A percentile compares a stretch with the other conserved stretches of the same genome.
phyloP scores from a whole-genome alignment of 192 early-diverging fungal species.

The Anaeromyces robustus region DNA sequence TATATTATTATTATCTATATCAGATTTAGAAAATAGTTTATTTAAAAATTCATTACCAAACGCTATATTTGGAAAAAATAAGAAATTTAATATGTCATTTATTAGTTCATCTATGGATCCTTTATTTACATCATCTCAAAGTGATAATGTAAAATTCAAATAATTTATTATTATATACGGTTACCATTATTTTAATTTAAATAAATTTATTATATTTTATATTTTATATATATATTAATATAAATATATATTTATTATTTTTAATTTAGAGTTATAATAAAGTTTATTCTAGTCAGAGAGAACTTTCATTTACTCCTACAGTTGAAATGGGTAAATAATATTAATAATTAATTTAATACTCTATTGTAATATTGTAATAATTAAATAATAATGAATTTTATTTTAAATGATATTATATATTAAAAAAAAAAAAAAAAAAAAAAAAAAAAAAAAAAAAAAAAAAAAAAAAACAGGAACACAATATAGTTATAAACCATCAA shows the following conservation, averaged over 20 bases:
- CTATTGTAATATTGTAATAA: no score
- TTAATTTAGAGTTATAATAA: not conserved
- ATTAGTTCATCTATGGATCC: slow-evolving; percentile 37
- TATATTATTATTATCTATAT: slow-evolving; percentile 39
- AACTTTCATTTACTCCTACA: not conserved
- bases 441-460: no score
- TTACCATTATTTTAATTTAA: not conserved
- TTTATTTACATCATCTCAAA: slow-evolving; percentile 33
- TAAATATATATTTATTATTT: not conserved
- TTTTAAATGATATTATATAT: no score
- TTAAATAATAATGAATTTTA: no score
- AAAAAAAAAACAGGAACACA: not conserved
- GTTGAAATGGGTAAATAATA: not conserved
- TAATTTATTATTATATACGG: no score
- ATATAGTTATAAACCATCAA: not conserved
- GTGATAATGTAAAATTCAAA: slow-evolving; percentile 11
- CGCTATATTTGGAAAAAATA: slow-evolving; percentile 40
- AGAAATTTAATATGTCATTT: slow-evolving; percentile 46
- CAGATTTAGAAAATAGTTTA: slow-evolving; percentile 38
- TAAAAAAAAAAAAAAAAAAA: no score
- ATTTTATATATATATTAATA: not conserved
- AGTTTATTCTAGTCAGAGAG: not conserved
- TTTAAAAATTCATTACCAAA: slow-evolving; percentile 48
- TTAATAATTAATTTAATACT: no score
- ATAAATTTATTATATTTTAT: not conserved